Evolutionary conservation across 2,329 filamentous ascomycete species (phyloP).

Genomic region (Geosmithia putterillii): DNA sequence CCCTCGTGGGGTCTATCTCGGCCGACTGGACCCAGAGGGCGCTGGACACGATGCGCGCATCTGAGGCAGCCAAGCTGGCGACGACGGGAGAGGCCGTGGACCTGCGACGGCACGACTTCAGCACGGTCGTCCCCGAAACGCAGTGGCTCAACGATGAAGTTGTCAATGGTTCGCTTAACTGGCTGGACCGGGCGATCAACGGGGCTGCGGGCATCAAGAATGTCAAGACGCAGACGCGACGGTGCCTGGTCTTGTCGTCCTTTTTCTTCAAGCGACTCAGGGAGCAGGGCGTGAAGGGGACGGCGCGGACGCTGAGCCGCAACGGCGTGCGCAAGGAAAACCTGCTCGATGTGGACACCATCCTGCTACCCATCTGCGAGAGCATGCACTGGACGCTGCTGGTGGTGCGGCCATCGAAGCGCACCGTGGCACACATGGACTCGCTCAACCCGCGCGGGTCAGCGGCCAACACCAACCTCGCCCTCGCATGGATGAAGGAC

Average conservation of each 20-base stretch:
- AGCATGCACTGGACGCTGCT: slow-evolving; percentile 60
- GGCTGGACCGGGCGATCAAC: slow-evolving; percentile 48
- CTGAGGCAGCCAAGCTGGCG: slow-evolving; percentile 23
- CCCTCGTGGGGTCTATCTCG: slow-evolving; percentile 15
- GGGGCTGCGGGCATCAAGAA: slow-evolving; percentile 38
- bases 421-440: slow-evolving; percentile 57
- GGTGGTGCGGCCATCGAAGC: slow-evolving; percentile 48
- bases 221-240: slow-evolving; percentile 34
- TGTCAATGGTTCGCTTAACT: slow-evolving; percentile 53
- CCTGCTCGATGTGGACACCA: slow-evolving; percentile 50
- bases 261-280: slow-evolving; percentile 50
- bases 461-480: slow-evolving; percentile 24
- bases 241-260: slow-evolving; percentile 50
- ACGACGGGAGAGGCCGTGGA: slow-evolving; percentile 35
- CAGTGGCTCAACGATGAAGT: slow-evolving; percentile 70
- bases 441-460: slow-evolving; percentile 38
- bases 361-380: slow-evolving; percentile 59
- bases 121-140: slow-evolving; percentile 40
- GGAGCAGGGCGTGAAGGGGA: slow-evolving; percentile 30
- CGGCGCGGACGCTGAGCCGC: slow-evolving; percentile 44
- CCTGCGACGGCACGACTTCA: slow-evolving; percentile 46
- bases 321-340: slow-evolving; percentile 45
- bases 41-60: slow-evolving; percentile 18
- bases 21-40: slow-evolving; percentile 13
- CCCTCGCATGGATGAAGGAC: slow-evolving; percentile 42